Percentiles rank a stretch among this genome's conserved stretches.
Conservation (phyloP, 768 basidiomycete genomes). For the Mycena venus region DNA sequence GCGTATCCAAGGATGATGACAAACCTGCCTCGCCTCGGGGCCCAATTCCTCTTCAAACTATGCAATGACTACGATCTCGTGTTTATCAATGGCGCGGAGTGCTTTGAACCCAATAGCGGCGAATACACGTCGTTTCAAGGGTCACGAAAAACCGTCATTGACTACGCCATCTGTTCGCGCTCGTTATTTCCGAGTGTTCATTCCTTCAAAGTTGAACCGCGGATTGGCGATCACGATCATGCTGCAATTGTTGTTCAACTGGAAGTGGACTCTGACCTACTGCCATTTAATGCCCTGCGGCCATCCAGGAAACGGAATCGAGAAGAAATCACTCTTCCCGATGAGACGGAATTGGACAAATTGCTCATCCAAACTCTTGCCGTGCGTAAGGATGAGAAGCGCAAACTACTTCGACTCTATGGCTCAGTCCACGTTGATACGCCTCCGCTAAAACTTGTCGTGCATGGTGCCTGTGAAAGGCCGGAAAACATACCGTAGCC, state of each 20-base stretch:
- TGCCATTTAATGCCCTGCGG: neutral
- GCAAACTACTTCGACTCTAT: neutral
- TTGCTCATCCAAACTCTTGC: neutral
- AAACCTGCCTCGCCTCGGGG: neutral
- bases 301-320: neutral
- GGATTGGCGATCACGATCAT: neutral
- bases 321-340: neutral
- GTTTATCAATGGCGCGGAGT: slow-evolving; percentile 2
- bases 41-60: neutral
- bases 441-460: neutral
- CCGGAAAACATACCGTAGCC: neutral
- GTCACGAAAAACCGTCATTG: neutral
- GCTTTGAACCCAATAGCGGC: neutral
- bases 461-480: neutral
- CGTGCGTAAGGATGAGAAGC: neutral
- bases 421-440: neutral
- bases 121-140: slow-evolving; percentile 15
- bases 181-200: neutral
- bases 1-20: neutral
- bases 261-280: neutral
- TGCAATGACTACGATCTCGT: neutral
- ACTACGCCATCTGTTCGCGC: slow-evolving; percentile 1
- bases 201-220: neutral
- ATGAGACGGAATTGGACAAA: neutral
- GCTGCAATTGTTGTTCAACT: neutral